Evolutionary conservation across 352 stramenopile genomes (phyloP), one percentile per base, ranked within the genome.

Genomic region (Aphanomyces astaci): DNA sequence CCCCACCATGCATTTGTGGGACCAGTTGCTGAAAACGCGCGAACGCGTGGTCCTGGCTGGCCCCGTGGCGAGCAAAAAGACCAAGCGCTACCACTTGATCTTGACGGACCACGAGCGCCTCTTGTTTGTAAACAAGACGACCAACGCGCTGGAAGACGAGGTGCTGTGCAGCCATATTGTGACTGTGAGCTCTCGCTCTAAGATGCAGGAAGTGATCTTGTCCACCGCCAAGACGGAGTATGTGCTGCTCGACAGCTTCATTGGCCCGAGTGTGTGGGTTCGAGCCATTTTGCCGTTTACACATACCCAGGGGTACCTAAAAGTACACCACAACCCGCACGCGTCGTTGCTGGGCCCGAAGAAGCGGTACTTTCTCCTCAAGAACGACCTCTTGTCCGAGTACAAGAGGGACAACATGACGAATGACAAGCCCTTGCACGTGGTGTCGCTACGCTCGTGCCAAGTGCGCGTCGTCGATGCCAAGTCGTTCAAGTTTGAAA

Each of bases 101-200:
- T 78, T 94, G 43, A 94, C 85, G 39, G 82, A 92, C 66, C 83
- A 94, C 73, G 85, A 94, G 72, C 85, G 85, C 11, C 73, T 94
- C 57, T 74, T 94, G 31, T 90, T 94, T 75, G 80, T 94, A 67
- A 94, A 94, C 79, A 89, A 89, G 73, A 84, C 90, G 57, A 90
- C 83, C 73, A 94, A 94, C 75, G 80, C 90, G 80, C 80, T 94
- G 73, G 85, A 94, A 63, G 85, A 94, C 72, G 85, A 94, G 73
- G 85, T 94, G 74, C 90, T 94, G 79, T 92, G 85, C 75, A 83
- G 80, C 13, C 85, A 92, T 64, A 90, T 94, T 68, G 83, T 94
- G 71, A 94, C 85, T 3, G 83, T 94, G 66, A 94, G 85, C 71
- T 90, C 81, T 40, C 82, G 85, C 64, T 80, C 72, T 51, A 94